Conservation (phyloP, 2,329 filamentous ascomycete species). For the Colletotrichum spaethianum region DNA sequence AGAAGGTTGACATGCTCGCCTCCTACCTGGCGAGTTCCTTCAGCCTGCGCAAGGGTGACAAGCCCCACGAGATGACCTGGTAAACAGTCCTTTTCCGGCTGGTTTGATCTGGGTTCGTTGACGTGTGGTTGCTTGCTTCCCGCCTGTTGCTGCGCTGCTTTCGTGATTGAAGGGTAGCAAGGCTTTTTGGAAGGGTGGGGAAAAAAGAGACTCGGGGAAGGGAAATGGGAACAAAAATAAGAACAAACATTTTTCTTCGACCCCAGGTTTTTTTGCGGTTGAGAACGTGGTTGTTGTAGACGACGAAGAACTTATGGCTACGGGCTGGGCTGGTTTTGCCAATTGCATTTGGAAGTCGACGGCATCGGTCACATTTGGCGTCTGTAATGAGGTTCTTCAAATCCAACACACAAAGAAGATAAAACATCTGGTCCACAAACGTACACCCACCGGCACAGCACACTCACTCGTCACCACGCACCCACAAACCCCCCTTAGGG, state of each 20-base stretch:
- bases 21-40: slow-evolving; percentile 97
- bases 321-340: slow-evolving; percentile 69
- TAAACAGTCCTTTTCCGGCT: slow-evolving; percentile 66
- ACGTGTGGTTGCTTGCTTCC: slow-evolving; percentile 25
- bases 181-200: slow-evolving; percentile 28
- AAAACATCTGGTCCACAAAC: slow-evolving; percentile 49
- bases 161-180: slow-evolving; percentile 23
- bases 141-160: slow-evolving; percentile 18
- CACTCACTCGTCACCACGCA: background rate
- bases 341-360: slow-evolving; percentile 77
- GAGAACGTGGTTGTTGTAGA: slow-evolving; percentile 39
- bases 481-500: background rate
- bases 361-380: slow-evolving; percentile 76
- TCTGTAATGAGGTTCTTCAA: slow-evolving; percentile 78
- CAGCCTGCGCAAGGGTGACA: slow-evolving; percentile 99
- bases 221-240: slow-evolving; percentile 28
- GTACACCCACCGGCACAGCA: background rate
- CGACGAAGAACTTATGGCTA: slow-evolving; percentile 41
- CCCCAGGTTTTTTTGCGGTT: slow-evolving; percentile 34
- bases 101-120: slow-evolving; percentile 30
- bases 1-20: slow-evolving; percentile 95
- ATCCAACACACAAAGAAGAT: slow-evolving; percentile 58
- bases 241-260: slow-evolving; percentile 18
- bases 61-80: slow-evolving; percentile 99
- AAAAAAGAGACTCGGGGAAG: slow-evolving; percentile 23